phyloP scores from a whole-genome alignment of 352 stramenopile species.

The Pythium chondricola region DNA sequence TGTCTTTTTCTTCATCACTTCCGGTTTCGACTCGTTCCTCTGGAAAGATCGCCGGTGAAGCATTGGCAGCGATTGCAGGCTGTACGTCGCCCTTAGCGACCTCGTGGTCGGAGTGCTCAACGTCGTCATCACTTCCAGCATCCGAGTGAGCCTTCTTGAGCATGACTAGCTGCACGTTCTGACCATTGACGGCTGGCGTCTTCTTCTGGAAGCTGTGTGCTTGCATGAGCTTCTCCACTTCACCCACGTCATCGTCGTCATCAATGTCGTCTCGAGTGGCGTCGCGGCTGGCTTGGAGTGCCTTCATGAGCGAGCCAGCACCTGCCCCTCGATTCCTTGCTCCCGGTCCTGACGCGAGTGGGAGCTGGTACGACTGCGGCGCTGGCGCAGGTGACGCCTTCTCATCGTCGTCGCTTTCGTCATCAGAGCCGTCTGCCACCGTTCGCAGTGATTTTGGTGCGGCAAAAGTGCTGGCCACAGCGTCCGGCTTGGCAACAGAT shows the following conservation, averaged over 20 bases:
- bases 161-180: no score
- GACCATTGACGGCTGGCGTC: no score
- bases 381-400: not conserved
- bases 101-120: no score
- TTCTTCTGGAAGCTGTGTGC: constrained; percentile 5
- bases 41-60: no score
- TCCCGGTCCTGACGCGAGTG: constrained; percentile 2
- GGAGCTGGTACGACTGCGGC: not conserved
- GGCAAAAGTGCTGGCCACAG: not conserved
- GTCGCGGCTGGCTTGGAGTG: constrained; percentile 9
- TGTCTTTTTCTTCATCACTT: not conserved
- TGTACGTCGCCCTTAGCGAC: no score
- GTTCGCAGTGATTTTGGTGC: no score
- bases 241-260: constrained; percentile 30
- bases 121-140: no score
- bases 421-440: not conserved
- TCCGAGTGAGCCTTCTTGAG: no score
- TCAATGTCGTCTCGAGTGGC: constrained; percentile 1
- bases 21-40: not conserved
- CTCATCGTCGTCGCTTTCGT: not conserved
- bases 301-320: constrained; percentile 15
- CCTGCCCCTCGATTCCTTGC: not conserved
- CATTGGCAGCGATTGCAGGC: no score
- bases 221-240: constrained; percentile 22
- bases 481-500: not conserved